Conservation (phyloP, 192 early-diverging fungal species). For the Diversispora epigaea region DNA sequence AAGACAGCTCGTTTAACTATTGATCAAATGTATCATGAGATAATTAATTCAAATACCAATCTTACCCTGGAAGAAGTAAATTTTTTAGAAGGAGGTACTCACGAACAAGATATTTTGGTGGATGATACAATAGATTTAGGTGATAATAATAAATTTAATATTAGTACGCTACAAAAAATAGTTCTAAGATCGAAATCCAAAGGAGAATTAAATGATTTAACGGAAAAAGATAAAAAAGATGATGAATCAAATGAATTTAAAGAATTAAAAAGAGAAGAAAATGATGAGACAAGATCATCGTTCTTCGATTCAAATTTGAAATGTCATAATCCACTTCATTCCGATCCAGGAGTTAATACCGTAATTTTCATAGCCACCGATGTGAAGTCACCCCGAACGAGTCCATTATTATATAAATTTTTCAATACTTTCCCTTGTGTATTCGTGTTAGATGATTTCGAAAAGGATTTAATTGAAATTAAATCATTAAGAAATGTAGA, state of each 20-base stretch:
- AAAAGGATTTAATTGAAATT: conserved; percentile 36
- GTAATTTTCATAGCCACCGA: conserved; percentile 45
- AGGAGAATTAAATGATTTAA: not conserved
- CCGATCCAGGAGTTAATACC: conserved; percentile 10
- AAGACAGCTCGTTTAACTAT: conserved; percentile 46
- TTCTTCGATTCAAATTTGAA: not conserved
- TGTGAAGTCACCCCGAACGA: conserved; percentile 38
- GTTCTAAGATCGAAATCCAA: not conserved
- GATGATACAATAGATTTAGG: conserved; percentile 27
- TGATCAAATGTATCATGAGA: conserved; percentile 50
- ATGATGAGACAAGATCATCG: no score
- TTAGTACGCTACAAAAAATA: not conserved
- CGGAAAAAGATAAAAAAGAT: no score
- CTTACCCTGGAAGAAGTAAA: conserved; percentile 38
- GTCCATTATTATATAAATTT: conserved; percentile 51
- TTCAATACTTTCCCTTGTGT: conserved; percentile 54
- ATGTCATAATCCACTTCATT: not conserved
- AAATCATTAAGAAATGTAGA: conserved; percentile 43
- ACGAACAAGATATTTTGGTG: conserved; percentile 40
- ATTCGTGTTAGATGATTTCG: conserved; percentile 55
- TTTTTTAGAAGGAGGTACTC: conserved; percentile 29
- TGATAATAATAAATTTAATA: not conserved
- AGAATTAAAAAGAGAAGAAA: no score
- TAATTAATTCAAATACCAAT: conserved; percentile 36
- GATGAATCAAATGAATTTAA: no score